Conservation (phyloP, 2,329 filamentous ascomycete genomes). For the Bertia moriformis region DNA sequence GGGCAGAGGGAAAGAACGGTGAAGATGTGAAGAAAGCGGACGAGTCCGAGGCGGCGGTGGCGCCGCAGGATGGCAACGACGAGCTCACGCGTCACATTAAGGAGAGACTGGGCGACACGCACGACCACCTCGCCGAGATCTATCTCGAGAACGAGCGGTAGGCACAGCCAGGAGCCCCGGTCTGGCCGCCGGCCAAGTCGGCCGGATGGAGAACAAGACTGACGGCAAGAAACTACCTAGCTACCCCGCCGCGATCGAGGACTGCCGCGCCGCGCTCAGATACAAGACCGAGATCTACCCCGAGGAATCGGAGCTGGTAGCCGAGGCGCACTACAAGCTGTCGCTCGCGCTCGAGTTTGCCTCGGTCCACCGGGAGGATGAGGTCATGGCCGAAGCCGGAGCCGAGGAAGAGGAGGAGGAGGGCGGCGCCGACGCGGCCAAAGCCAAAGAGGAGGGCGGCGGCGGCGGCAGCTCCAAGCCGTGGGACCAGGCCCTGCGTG, state of each 20-base stretch:
- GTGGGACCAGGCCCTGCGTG: constrained; percentile 55
- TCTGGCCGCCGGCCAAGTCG: constrained; percentile 2
- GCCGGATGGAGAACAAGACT: not conserved
- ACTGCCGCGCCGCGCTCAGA: constrained; percentile 63
- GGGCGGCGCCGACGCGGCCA: constrained; percentile 18
- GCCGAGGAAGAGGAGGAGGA: constrained; percentile 31
- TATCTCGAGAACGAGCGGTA: constrained; percentile 87
- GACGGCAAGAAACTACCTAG: constrained; percentile 17
- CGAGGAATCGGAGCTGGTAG: constrained; percentile 69
- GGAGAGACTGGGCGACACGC: constrained; percentile 79
- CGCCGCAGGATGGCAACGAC: constrained; percentile 21
- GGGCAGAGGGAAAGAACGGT: constrained; percentile 24
- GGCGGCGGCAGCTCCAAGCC: constrained; percentile 13
- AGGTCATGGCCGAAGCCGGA: too few species aligned
- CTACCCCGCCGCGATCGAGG: constrained; percentile 74
- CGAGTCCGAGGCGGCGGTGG: constrained; percentile 12
- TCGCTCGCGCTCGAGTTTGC: constrained; percentile 90
- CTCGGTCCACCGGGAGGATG: constrained; percentile 63
- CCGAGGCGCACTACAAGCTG: constrained; percentile 92
- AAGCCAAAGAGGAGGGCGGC: constrained; percentile 21
- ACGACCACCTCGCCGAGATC: constrained; percentile 88
- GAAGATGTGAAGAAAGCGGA: constrained; percentile 30
- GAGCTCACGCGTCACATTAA: constrained; percentile 59
- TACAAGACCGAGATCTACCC: constrained; percentile 70
- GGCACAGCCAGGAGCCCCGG: constrained; percentile 7